phyloP scores from a whole-genome alignment of 257 asterid species.

The Solanum pennellii region DNA sequence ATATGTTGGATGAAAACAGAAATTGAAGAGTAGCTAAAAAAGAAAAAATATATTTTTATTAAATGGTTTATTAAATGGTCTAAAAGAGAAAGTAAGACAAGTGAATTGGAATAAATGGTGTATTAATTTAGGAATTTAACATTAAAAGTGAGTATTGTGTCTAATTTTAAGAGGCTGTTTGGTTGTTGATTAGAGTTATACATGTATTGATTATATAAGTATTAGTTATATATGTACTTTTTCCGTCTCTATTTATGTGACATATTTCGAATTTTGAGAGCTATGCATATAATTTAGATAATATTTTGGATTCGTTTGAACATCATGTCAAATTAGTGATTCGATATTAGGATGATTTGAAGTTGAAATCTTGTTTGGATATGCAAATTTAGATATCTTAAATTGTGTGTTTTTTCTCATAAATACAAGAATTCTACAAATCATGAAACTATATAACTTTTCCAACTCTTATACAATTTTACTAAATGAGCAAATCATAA shows the following conservation, averaged over 20 bases:
- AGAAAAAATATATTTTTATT: background rate
- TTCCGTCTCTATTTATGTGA: background rate
- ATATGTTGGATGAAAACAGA: background rate
- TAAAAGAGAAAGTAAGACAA: background rate
- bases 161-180: background rate
- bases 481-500: background rate
- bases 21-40: background rate
- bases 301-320: background rate
- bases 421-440: background rate
- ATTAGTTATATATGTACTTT: background rate
- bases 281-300: background rate
- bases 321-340: background rate
- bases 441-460: background rate
- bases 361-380: background rate
- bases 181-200: background rate
- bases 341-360: background rate
- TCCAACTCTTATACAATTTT: background rate
- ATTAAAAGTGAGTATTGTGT: background rate
- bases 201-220: background rate
- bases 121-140: background rate
- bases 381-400: background rate
- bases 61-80: accelerated
- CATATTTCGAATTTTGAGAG: background rate
- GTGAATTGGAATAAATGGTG: background rate
- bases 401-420: background rate